phyloP scores from a whole-genome alignment of 2,329 filamentous ascomycete species.

The Lachnellula willkommii region DNA sequence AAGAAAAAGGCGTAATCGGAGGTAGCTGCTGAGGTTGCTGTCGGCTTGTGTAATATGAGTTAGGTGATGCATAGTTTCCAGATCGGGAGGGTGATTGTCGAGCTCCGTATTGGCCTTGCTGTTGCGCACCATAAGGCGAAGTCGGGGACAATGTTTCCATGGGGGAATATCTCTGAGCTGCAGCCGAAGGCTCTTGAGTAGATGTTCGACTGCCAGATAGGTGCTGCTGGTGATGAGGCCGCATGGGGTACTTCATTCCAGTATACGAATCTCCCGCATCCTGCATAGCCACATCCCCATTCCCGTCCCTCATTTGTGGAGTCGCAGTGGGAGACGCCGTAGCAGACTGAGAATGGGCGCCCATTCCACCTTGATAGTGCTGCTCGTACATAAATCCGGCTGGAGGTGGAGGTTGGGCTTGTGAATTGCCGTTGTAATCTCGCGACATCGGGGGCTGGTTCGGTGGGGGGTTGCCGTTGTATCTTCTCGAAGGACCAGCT shows the following conservation, averaged over 20 bases:
- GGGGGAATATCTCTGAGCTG: slow-evolving; percentile 88
- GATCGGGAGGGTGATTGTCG: slow-evolving; percentile 75
- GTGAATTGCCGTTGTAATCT: slow-evolving; percentile 38
- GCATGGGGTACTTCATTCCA: slow-evolving; percentile 78
- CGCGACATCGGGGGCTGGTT: slow-evolving; percentile 43
- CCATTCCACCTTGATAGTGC: slow-evolving; percentile 47
- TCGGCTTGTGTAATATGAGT: slow-evolving; percentile 49
- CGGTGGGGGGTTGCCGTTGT: slow-evolving; percentile 48
- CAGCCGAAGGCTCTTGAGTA: slow-evolving; percentile 71
- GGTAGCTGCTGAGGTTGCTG: slow-evolving; percentile 61
- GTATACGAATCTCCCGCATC: slow-evolving; percentile 79
- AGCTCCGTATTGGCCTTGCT: slow-evolving; percentile 43
- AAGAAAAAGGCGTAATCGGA: slow-evolving; percentile 64
- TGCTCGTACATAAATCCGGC: slow-evolving; percentile 63
- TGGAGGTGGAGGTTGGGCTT: slow-evolving; percentile 41
- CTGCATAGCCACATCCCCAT: slow-evolving; percentile 79
- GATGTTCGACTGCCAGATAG: slow-evolving; percentile 49
- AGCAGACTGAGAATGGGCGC: slow-evolving; percentile 45
- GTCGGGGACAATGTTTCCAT: slow-evolving; percentile 85
- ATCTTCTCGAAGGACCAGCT: slow-evolving; percentile 57
- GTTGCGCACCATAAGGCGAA: slow-evolving; percentile 66
- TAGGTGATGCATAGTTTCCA: slow-evolving; percentile 53
- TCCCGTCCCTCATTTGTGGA: slow-evolving; percentile 62
- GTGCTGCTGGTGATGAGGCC: slow-evolving; percentile 72
- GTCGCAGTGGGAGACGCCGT: slow-evolving; percentile 53